Evolutionary conservation across 345 rosid species (phyloP).

Genomic region (Fremontodendron californicum): DNA sequence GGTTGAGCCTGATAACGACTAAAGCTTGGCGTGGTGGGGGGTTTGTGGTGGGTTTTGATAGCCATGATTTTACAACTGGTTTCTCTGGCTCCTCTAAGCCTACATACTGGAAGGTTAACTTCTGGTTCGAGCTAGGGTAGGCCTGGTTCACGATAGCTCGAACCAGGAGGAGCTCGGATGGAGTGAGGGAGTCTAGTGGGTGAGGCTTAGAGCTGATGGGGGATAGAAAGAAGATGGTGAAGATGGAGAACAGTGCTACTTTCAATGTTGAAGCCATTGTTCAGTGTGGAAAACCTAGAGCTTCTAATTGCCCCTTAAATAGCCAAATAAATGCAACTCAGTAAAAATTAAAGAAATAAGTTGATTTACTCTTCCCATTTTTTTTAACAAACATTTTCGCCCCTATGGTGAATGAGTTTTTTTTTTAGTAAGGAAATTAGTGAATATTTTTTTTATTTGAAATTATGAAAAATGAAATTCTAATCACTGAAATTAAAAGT

Average conservation of each 20-base stretch:
- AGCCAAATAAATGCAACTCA: background rate
- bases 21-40: constrained; percentile 33
- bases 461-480: too few relatives aligned
- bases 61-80: constrained; percentile 20
- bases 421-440: too few relatives aligned
- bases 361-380: too few relatives aligned
- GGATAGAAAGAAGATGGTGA: background rate
- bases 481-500: too few relatives aligned
- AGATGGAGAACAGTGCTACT: background rate
- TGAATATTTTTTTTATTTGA: too few relatives aligned
- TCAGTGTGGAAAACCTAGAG: background rate
- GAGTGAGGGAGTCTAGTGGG: constrained; percentile 31
- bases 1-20: constrained; percentile 18
- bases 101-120: constrained; percentile 30
- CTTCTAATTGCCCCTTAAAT: background rate
- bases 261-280: constrained; percentile 4
- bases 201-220: constrained; percentile 9
- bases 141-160: constrained; percentile 19
- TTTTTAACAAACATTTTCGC: too few relatives aligned
- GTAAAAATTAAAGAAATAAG: background rate
- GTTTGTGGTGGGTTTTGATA: constrained; percentile 6
- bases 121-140: constrained; percentile 8
- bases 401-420: too few relatives aligned
- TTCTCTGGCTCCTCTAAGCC: constrained; percentile 39
- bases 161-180: constrained; percentile 19